Conservation (phyloP, 148 eudicot species). For the Cornus suecica region DNA sequence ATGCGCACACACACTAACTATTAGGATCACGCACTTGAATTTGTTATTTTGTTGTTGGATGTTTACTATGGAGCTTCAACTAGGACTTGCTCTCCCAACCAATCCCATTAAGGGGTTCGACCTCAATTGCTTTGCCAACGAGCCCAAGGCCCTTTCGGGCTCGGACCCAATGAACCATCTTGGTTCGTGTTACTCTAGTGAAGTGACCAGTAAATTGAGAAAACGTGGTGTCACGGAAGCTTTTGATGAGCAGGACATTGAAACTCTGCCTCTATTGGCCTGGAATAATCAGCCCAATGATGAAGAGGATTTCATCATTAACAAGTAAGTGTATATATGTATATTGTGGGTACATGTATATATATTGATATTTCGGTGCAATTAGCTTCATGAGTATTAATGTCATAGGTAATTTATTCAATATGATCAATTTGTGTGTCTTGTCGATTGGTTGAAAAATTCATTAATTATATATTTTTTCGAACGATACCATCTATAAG, state of each 20-base stretch:
- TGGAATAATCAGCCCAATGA: constrained; percentile 46
- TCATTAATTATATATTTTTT: too few species aligned
- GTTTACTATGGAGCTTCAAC: constrained; percentile 64
- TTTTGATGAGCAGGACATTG: constrained; percentile 22
- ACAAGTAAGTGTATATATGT: constrained; percentile 14
- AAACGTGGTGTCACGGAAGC: constrained; percentile 28
- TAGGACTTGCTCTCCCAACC: constrained; percentile 52
- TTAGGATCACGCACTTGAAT: neutral
- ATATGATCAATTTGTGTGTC: too few species aligned
- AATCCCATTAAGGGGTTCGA: constrained; percentile 26
- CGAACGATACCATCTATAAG: too few species aligned
- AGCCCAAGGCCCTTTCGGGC: constrained; percentile 16
- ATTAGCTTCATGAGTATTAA: too few species aligned
- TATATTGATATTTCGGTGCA: too few species aligned
- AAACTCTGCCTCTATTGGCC: constrained; percentile 43
- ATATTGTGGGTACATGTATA: neutral
- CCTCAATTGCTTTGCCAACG: constrained; percentile 13
- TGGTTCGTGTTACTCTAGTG: constrained; percentile 18
- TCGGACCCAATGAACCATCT: neutral
- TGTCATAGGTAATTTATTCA: too few species aligned
- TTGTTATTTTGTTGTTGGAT: neutral
- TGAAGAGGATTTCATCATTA: constrained; percentile 24
- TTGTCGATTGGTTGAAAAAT: too few species aligned
- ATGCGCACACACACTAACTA: neutral
- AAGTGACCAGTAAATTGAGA: constrained; percentile 20